Base-by-base conservation (phyloP, 2,329 filamentous ascomycete genomes). In the Drechslerella stenobrocha region DNA sequence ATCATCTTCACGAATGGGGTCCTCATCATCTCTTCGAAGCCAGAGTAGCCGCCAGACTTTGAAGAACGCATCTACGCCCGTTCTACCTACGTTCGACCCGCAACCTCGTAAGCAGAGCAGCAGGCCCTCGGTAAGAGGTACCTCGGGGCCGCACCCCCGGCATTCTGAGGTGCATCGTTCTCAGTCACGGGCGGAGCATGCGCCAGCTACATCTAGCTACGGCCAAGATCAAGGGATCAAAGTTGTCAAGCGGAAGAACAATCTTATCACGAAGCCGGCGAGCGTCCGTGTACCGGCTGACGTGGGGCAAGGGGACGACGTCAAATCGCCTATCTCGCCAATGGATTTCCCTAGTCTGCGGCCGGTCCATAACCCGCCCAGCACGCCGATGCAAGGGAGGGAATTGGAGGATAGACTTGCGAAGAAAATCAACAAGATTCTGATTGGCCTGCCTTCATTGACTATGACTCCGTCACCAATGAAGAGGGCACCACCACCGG, bases 361-460 rank as follows among this genome's bases (percentile, higher is more conserved):
- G 34, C 55, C 56, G 18, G 26, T 67, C 15, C 24, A 26, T 34
- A 60, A 67, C 32, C 50, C 50, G 42, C 63, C 55, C 26, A 60
- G 63, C 24, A 67, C 63, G 37, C 63, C 63, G 13, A 67, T 67
- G 63, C 53, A 67, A 28, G 63, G 63, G 4, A 60, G 47, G n/a
- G 63, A 67, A 22, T 44, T 69, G 44, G 70, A 66, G 24, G 46
- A 51, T 40, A 70, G 70, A 37, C 51, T 74, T 4, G 72, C 73
- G 50, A 61, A 67, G 15, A 73, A 71, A 46, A 71, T 74, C 35
- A 70, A 73, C 45, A 70, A 69, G 37, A 72, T 74, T 28, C 53
- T 74, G 11, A 70, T 69, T 4, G 70, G 60, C 44, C 61, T 74
- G 15, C 71, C 72, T 11, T 69, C 70, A 5, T 60, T 67, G 50